phyloP scores from a whole-genome alignment of 495 filamentous ascomycete genomes.

The Penicillium desertorum region DNA sequence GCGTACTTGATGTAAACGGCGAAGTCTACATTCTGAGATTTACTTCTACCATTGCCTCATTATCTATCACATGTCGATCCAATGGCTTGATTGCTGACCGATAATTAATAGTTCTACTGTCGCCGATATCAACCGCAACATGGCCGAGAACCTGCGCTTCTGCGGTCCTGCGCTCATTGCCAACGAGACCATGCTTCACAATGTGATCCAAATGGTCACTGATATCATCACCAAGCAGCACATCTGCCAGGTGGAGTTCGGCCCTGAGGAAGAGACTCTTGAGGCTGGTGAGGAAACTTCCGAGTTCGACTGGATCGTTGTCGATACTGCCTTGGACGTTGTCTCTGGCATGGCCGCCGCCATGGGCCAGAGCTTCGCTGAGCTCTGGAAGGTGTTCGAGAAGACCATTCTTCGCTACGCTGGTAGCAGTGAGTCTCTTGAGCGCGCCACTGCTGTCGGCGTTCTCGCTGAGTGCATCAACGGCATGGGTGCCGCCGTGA shows the following conservation, averaged over 20 bases:
- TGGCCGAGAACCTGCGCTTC: constrained; percentile 88
- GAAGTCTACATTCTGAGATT: constrained; percentile 57
- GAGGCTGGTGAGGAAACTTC: constrained; percentile 75
- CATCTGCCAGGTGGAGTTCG: constrained; percentile 87
- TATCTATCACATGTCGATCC: constrained; percentile 8
- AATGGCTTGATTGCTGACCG: constrained; percentile 39
- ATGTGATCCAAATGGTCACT: constrained; percentile 65
- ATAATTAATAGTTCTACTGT: constrained; percentile 66
- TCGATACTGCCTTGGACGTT: constrained; percentile 91
- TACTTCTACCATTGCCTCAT: constrained; percentile 15
- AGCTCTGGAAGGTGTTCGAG: constrained; percentile 92
- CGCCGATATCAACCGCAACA: constrained; percentile 91
- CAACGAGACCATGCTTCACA: constrained; percentile 59
- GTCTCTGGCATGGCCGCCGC: constrained; percentile 78
- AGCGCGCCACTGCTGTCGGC: constrained; percentile 86
- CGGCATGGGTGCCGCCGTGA: constrained; percentile 75
- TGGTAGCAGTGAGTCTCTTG: constrained; percentile 75
- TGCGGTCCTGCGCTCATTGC: constrained; percentile 85
- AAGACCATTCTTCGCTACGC: constrained; percentile 87
- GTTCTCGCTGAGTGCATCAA: constrained; percentile 89
- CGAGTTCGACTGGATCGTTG: constrained; percentile 95
- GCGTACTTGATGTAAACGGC: constrained; percentile 86
- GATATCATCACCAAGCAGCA: constrained; percentile 83
- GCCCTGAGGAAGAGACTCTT: constrained; percentile 68
- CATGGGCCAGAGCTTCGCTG: constrained; percentile 74